phyloP scores from a whole-genome alignment of 148 eudicot species.

The Cornus kousa region DNA sequence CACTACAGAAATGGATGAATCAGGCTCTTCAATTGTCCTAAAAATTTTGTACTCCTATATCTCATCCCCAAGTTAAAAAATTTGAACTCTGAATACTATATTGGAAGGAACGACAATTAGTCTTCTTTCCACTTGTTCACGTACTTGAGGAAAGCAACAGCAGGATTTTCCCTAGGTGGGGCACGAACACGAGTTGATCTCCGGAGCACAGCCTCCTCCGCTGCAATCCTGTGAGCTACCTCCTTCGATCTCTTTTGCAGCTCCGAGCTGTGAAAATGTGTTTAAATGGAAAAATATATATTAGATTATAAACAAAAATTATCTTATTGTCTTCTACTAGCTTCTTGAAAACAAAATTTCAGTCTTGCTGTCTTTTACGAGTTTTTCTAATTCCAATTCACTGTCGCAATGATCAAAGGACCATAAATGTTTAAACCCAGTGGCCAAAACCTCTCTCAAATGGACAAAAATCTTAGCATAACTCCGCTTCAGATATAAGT shows the following conservation, averaged over 20 bases:
- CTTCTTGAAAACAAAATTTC: neutral
- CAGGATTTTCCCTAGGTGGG: slow-evolving; percentile 80
- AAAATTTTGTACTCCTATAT: neutral
- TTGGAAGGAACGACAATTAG: slow-evolving; percentile 14
- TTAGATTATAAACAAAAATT: neutral
- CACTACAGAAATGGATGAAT: too few relatives aligned
- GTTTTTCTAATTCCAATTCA: neutral
- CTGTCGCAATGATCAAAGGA: neutral
- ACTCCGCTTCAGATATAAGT: neutral
- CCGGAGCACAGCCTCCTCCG: slow-evolving; percentile 69
- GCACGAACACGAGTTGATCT: slow-evolving; percentile 96
- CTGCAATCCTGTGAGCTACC: slow-evolving; percentile 38
- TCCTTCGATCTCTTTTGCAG: slow-evolving; percentile 76
- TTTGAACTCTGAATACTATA: too few relatives aligned
- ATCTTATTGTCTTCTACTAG: neutral
- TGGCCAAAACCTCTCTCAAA: neutral
- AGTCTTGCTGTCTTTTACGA: neutral
- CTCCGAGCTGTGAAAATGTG: slow-evolving; percentile 52
- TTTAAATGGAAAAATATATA: neutral
- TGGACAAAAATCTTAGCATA: neutral
- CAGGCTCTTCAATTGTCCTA: neutral
- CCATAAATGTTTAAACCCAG: neutral
- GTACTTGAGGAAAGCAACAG: slow-evolving; percentile 80
- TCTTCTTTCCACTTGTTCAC: slow-evolving; percentile 84
- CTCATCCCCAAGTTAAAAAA: too few relatives aligned